phyloP scores from a whole-genome alignment of 768 basidiomycete genomes.

The Lyophyllum decastes region DNA sequence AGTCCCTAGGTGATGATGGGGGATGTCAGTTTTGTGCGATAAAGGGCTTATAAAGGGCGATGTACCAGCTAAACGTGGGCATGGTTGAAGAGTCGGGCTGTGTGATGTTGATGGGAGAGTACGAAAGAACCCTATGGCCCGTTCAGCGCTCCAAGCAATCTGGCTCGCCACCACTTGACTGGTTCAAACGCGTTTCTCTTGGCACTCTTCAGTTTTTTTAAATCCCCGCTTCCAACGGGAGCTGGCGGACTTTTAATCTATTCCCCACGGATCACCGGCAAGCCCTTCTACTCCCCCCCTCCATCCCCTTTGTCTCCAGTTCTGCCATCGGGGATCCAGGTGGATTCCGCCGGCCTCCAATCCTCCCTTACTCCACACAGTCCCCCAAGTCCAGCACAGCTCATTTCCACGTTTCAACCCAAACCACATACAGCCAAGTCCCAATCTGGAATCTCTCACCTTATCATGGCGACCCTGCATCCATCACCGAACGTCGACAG shows the following conservation, averaged over 20 bases:
- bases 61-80: slow-evolving; percentile 35
- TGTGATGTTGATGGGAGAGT: slow-evolving; percentile 21
- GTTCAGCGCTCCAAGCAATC: slow-evolving; percentile 11
- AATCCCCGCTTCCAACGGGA: slow-evolving; percentile 24
- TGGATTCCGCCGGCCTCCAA: neutral
- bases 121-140: slow-evolving; percentile 16
- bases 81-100: slow-evolving; percentile 24
- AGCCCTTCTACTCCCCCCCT: slow-evolving; percentile 3
- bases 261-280: slow-evolving; percentile 27
- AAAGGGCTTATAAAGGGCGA: slow-evolving; percentile 27
- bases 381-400: too few species aligned
- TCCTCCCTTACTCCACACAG: too few species aligned
- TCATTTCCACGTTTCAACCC: neutral
- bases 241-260: slow-evolving; percentile 16
- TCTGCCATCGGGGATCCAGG: neutral
- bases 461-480: slow-evolving; percentile 38
- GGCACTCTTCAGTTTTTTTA: slow-evolving; percentile 19
- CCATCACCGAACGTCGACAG: slow-evolving; percentile 1
- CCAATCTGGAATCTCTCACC: slow-evolving; percentile 22
- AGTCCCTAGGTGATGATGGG: slow-evolving; percentile 23
- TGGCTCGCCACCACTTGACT: slow-evolving; percentile 6
- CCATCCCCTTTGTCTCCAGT: slow-evolving; percentile 1
- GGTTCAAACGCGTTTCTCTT: slow-evolving; percentile 9
- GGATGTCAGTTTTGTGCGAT: slow-evolving; percentile 26
- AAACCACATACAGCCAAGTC: neutral